Evolutionary conservation across 2,329 filamentous ascomycete genomes (phyloP).

Genomic region (Penicillium sclerotiorum): DNA sequence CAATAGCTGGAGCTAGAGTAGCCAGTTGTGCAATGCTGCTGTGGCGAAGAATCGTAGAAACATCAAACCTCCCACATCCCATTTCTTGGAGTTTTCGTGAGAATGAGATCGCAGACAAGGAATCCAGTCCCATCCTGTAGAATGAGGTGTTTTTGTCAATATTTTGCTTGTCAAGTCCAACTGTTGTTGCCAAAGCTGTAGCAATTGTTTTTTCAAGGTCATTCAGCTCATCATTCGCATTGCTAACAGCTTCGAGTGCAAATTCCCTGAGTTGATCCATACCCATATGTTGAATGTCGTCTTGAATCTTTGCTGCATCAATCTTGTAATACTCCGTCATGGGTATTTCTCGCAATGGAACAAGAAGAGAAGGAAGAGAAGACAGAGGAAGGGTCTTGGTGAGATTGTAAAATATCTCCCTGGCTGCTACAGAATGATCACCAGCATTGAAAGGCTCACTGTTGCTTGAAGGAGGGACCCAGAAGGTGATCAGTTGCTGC

Average conservation of each 20-base stretch:
- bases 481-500: constrained; percentile 69
- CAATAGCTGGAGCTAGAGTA: constrained; percentile 21
- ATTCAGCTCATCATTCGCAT: constrained; percentile 50
- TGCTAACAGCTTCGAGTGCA: constrained; percentile 33
- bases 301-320: constrained; percentile 60
- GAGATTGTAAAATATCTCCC: constrained; percentile 58
- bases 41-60: constrained; percentile 71
- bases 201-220: constrained; percentile 60
- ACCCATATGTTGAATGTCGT: constrained; percentile 52
- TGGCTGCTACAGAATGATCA: constrained; percentile 29
- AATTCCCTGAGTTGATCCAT: constrained; percentile 49
- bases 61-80: constrained; percentile 56
- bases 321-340: constrained; percentile 75
- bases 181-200: constrained; percentile 54
- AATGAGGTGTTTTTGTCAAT: constrained; percentile 72
- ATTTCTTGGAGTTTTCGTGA: constrained; percentile 58
- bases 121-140: constrained; percentile 78
- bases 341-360: constrained; percentile 71
- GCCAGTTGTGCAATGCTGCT: constrained; percentile 67
- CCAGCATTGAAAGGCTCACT: constrained; percentile 1
- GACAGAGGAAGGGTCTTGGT: constrained; percentile 66
- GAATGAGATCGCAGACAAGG: constrained; percentile 75
- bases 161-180: constrained; percentile 48
- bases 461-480: constrained; percentile 52
- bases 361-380: constrained; percentile 75